Conservation (phyloP, 2,329 filamentous ascomycete species). For the Ceratocystis diversiconidia region DNA sequence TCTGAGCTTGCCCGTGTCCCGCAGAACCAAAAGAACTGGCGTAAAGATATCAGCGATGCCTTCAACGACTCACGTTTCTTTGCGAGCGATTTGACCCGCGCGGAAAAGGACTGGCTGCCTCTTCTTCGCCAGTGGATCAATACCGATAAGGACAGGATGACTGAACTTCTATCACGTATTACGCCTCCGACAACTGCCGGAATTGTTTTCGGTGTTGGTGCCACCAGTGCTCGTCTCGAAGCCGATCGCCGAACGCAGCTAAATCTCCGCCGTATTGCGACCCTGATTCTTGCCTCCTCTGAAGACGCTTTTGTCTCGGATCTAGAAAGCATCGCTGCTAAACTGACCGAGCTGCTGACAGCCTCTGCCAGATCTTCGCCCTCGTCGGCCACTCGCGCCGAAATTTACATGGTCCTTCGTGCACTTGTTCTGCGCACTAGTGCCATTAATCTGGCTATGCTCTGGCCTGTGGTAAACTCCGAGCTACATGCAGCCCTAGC, state of each 20-base stretch:
- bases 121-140: constrained; percentile 73
- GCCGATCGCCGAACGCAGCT: constrained; percentile 87
- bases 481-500: constrained; percentile 71
- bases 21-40: constrained; percentile 78
- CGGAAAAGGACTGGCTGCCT: constrained; percentile 64
- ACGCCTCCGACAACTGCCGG: constrained; percentile 80
- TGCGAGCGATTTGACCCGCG: constrained; percentile 47
- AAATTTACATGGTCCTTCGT: constrained; percentile 78
- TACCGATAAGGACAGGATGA: constrained; percentile 74
- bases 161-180: constrained; percentile 65
- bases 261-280: constrained; percentile 68
- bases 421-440: constrained; percentile 68
- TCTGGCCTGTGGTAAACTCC: constrained; percentile 82
- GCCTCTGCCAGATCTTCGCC: constrained; percentile 82
- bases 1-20: constrained; percentile 64
- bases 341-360: constrained; percentile 69
- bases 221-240: constrained; percentile 83
- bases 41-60: constrained; percentile 78
- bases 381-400: constrained; percentile 74
- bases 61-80: constrained; percentile 88
- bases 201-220: constrained; percentile 96
- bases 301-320: constrained; percentile 70
- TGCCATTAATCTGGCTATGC: constrained; percentile 60
- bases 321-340: constrained; percentile 59
- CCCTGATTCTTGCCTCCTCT: constrained; percentile 62